Evolutionary conservation across 1,139 yeast species (phyloP).

Genomic region (Sugiyamaella japonica): DNA sequence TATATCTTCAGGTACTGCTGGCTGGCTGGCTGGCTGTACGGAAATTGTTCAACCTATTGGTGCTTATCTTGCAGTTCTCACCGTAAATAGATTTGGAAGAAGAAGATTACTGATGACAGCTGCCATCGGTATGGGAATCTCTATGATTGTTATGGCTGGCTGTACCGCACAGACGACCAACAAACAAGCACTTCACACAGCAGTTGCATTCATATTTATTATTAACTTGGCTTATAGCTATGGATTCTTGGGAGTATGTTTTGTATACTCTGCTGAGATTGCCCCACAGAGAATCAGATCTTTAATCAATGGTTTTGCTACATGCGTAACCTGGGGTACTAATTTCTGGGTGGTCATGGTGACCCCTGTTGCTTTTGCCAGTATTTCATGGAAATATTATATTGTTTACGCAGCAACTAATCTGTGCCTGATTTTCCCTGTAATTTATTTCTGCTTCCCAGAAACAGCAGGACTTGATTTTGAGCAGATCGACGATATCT

Average conservation of each 20-base stretch:
- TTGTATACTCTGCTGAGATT: slow-evolving; percentile 56
- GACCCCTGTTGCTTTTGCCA: slow-evolving; percentile 45
- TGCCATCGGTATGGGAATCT: slow-evolving; percentile 28
- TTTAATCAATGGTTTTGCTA: slow-evolving; percentile 51
- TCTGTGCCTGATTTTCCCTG: slow-evolving; percentile 31
- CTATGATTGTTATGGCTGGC: slow-evolving; percentile 30
- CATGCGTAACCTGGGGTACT: slow-evolving; percentile 46
- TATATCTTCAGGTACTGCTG: slow-evolving; percentile 43
- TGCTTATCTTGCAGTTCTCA: slow-evolving; percentile 25
- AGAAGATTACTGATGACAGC: slow-evolving; percentile 24
- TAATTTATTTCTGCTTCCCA: slow-evolving; percentile 48
- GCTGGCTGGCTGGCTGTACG: slow-evolving; percentile 45
- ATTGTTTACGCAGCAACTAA: slow-evolving; percentile 40
- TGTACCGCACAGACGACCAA: slow-evolving; percentile 26
- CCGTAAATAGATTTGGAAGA: slow-evolving; percentile 29
- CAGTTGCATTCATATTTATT: slow-evolving; percentile 29
- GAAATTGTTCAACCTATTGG: slow-evolving; percentile 41
- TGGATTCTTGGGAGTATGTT: slow-evolving; percentile 31
- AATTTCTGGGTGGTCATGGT: slow-evolving; percentile 47
- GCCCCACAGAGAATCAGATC: slow-evolving; percentile 64
- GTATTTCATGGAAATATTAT: slow-evolving; percentile 40
- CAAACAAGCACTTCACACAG: slow-evolving; percentile 27
- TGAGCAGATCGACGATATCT: slow-evolving; percentile 50
- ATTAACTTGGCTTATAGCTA: slow-evolving; percentile 29
- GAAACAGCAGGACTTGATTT: slow-evolving; percentile 45